A percentile compares a stretch with the other conserved stretches of the same genome.
These are phyloP conservation scores for Hydnomerulius pinastri DNA, from an alignment of 768 basidiomycete genomes.

Conservation along the genomic window DNA sequence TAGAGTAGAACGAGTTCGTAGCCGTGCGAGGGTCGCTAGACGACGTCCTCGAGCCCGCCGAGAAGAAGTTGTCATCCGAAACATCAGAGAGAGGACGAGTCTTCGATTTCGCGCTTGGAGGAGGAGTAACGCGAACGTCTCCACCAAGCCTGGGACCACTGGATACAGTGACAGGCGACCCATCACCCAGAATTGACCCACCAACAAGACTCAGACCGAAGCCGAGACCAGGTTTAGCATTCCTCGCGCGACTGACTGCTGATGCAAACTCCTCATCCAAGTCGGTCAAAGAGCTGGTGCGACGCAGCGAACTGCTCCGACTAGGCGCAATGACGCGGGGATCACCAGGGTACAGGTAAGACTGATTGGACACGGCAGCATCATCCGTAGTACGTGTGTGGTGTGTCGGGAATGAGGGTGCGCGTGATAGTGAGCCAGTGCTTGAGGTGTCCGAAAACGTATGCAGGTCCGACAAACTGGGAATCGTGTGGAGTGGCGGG, in stretches of 20 bases:
- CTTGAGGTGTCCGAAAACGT: constrained; percentile 46
- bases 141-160: constrained; percentile 55
- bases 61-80: constrained; percentile 51
- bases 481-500: constrained; percentile 69
- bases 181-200: constrained; percentile 46
- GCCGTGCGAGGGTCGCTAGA: constrained; percentile 30
- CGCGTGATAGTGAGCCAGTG: constrained; percentile 39
- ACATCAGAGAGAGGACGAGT: constrained; percentile 30
- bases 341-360: constrained; percentile 73
- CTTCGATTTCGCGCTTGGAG: constrained; percentile 40
- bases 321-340: constrained; percentile 72
- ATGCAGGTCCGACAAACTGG: constrained; percentile 67
- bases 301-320: constrained; percentile 54
- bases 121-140: constrained; percentile 47
- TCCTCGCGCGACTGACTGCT: constrained; percentile 43
- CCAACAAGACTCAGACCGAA: constrained; percentile 46
- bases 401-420: constrained; percentile 54
- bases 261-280: constrained; percentile 61
- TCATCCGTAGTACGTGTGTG: constrained; percentile 75
- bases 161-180: constrained; percentile 71
- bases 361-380: constrained; percentile 61
- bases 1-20: constrained; percentile 37
- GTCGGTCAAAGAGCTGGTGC: constrained; percentile 78
- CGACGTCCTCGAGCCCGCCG: constrained; percentile 38
- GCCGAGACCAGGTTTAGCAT: constrained; percentile 42